These are phyloP conservation scores for Hypoxylon fuscum DNA, from an alignment of 495 filamentous ascomycete genomes.

Conservation along the genomic window DNA sequence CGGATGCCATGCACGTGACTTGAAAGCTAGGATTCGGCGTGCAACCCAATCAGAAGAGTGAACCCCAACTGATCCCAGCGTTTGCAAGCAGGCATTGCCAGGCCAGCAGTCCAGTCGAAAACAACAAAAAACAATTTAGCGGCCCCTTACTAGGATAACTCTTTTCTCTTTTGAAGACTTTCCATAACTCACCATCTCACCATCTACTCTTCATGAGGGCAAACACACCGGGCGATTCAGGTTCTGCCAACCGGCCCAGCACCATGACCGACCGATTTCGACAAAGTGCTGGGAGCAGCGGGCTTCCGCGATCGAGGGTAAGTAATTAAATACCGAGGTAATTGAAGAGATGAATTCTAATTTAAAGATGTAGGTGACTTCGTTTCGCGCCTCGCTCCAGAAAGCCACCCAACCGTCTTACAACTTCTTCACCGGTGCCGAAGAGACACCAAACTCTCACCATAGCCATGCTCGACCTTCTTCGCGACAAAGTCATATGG, in stretches of 20 bases:
- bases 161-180: too few relatives aligned
- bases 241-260: constrained; percentile 11
- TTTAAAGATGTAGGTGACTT: constrained; percentile 37
- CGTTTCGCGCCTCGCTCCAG: constrained; percentile 48
- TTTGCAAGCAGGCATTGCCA: constrained; percentile 25
- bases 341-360: constrained; percentile 5
- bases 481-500: constrained; percentile 46
- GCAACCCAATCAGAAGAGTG: too few relatives aligned
- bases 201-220: not conserved
- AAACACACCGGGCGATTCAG: not conserved
- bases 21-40: too few relatives aligned
- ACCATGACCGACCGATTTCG: constrained; percentile 47
- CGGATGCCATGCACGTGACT: too few relatives aligned
- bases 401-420: constrained; percentile 64
- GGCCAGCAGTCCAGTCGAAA: constrained; percentile 26
- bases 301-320: constrained; percentile 55
- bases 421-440: constrained; percentile 67
- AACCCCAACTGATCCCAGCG: too few relatives aligned
- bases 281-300: constrained; percentile 45
- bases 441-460: constrained; percentile 41
- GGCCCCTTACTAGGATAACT: constrained; percentile 7
- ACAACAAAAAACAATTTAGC: constrained; percentile 40
- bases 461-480: constrained; percentile 45
- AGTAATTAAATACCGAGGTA: constrained; percentile 38
- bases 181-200: not conserved